Evolutionary conservation across 345 rosid genomes (phyloP).

Genomic region (Gossypium herbaceum): DNA sequence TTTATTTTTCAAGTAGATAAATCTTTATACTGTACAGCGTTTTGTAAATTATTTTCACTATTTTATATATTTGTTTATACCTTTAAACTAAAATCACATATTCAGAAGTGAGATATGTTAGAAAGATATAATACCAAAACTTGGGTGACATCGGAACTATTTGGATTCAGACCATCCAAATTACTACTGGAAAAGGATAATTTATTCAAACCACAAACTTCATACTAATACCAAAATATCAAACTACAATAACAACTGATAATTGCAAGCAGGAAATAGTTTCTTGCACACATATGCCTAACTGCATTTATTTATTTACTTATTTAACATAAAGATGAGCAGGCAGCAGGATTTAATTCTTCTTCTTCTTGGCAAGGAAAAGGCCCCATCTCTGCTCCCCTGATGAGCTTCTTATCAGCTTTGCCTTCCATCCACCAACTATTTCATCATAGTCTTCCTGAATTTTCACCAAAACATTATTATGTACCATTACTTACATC

Average conservation of each 20-base stretch:
- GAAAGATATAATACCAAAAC: too few species aligned
- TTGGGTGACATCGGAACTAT: too few species aligned
- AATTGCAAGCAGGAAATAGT: neutral
- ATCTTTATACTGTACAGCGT: too few species aligned
- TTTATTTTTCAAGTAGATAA: too few species aligned
- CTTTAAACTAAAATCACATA: too few species aligned
- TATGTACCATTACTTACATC: too few species aligned
- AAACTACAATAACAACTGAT: neutral
- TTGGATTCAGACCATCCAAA: neutral
- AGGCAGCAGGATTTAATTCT: constrained; percentile 25
- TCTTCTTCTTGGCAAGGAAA: constrained; percentile 51
- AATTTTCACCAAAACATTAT: neutral
- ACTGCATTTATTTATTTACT: neutral
- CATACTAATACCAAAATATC: neutral
- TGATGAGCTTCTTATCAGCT: constrained; percentile 58
- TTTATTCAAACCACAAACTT: neutral
- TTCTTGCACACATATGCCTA: neutral
- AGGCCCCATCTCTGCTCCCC: constrained; percentile 85
- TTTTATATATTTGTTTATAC: too few species aligned
- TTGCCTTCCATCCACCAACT: constrained; percentile 75
- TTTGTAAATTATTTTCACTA: too few species aligned
- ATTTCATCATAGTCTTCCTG: constrained; percentile 80
- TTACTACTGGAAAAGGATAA: neutral
- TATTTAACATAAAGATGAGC: neutral
- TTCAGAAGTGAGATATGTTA: too few species aligned